phyloP scores from a whole-genome alignment of 805 yeast species.

The Ogataea polymorpha region DNA sequence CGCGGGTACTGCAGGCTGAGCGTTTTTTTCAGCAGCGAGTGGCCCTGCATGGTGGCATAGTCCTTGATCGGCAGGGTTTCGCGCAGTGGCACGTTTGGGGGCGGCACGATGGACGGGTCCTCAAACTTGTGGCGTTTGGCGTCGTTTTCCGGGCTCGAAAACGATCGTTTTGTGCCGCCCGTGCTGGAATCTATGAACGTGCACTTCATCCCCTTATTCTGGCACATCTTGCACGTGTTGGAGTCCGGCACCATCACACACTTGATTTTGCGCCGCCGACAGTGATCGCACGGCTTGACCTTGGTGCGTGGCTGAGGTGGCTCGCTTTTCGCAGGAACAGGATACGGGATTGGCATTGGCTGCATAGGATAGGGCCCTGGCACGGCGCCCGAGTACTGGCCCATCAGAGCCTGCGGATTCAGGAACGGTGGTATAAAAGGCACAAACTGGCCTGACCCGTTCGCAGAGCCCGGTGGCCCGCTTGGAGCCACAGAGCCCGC shows the following conservation, averaged over 20 bases:
- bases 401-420: conserved; percentile 14
- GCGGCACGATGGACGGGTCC: conserved; percentile 35
- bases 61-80: conserved; percentile 63
- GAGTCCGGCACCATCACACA: conserved; percentile 69
- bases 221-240: conserved; percentile 72
- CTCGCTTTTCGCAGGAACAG: conserved; percentile 20
- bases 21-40: conserved; percentile 64
- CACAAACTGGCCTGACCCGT: conserved; percentile 10
- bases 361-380: conserved; percentile 9
- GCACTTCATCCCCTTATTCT: conserved; percentile 67
- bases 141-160: conserved; percentile 25
- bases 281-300: conserved; percentile 77
- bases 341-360: conserved; percentile 6
- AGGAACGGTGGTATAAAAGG: conserved; percentile 15
- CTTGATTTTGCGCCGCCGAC: conserved; percentile 74
- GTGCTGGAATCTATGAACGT: conserved; percentile 62
- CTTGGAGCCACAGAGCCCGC: background rate
- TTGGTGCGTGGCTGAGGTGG: conserved; percentile 40
- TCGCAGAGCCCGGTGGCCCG: background rate
- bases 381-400: conserved; percentile 9
- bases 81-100: conserved; percentile 41
- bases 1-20: conserved; percentile 82
- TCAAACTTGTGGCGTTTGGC: conserved; percentile 33
- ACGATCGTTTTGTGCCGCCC: conserved; percentile 35
- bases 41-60: conserved; percentile 59